These are phyloP conservation scores for Metarhizium robertsii DNA, from an alignment of 2,329 filamentous ascomycete genomes.

Conservation along the genomic window DNA sequence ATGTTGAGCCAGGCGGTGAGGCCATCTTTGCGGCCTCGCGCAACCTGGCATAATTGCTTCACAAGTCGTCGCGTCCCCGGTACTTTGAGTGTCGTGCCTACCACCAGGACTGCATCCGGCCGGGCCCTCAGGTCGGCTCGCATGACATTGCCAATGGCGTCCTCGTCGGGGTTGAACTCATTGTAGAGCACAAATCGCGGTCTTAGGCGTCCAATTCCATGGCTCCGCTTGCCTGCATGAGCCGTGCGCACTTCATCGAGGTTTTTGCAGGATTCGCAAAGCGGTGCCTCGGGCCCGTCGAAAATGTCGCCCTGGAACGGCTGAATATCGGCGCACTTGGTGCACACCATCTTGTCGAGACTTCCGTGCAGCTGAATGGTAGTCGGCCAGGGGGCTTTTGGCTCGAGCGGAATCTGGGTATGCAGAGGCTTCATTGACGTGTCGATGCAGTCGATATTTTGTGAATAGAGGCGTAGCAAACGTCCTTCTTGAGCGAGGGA, in stretches of 20 bases:
- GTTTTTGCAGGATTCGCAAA: constrained; percentile 65
- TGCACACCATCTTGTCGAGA: constrained; percentile 92
- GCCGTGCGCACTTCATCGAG: constrained; percentile 68
- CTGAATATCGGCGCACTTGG: constrained; percentile 73
- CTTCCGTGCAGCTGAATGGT: constrained; percentile 93
- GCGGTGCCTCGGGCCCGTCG: constrained; percentile 71
- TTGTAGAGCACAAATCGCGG: constrained; percentile 96
- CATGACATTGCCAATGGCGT: constrained; percentile 88
- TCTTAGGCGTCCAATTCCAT: constrained; percentile 81
- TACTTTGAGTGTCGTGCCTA: constrained; percentile 91
- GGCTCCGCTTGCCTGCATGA: constrained; percentile 76
- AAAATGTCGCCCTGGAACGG: constrained; percentile 75
- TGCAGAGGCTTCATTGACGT: constrained; percentile 69
- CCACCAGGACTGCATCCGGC: constrained; percentile 88
- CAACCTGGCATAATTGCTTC: constrained; percentile 79
- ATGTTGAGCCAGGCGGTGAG: constrained; percentile 93
- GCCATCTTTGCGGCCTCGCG: constrained; percentile 73
- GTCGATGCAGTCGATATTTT: constrained; percentile 95
- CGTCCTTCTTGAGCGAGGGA: constrained; percentile 81
- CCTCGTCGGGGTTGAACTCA: constrained; percentile 91
- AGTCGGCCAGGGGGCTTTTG: constrained; percentile 84
- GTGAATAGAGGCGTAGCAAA: constrained; percentile 82
- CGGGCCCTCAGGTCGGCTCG: constrained; percentile 74
- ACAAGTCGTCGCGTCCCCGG: constrained; percentile 85
- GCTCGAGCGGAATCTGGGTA: constrained; percentile 70